phyloP scores from a whole-genome alignment of 78 protist species.

The Dictyostelium firmibasis region DNA sequence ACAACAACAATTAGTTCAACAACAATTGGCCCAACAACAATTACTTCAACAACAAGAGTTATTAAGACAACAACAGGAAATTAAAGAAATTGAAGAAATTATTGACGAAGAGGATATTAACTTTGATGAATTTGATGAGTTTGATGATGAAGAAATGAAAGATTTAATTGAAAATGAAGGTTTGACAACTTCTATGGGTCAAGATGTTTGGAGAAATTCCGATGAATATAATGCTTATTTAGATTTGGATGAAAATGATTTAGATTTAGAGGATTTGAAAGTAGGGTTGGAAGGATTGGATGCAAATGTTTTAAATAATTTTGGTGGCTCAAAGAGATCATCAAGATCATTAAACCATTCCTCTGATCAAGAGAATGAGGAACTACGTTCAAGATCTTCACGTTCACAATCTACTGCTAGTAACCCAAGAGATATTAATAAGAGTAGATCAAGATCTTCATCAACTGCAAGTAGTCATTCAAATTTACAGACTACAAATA shows the following conservation, averaged over 20 bases:
- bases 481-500: not conserved
- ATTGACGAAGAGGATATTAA: not conserved
- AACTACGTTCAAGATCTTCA: not conserved
- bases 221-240: slow-evolving; percentile 74
- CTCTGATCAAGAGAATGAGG: not conserved
- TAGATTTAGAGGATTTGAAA: slow-evolving; percentile 49
- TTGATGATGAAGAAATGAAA: slow-evolving; percentile 49
- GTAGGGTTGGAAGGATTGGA: slow-evolving; percentile 58
- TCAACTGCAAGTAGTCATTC: not conserved
- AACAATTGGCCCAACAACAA: not conserved
- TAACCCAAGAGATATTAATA: not conserved
- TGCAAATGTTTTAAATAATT: slow-evolving; percentile 15
- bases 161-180: slow-evolving; percentile 17
- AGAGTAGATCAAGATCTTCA: not conserved
- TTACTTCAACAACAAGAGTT: not conserved
- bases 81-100: not conserved
- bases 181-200: not conserved
- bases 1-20: not conserved
- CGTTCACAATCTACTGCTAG: not conserved
- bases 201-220: slow-evolving; percentile 40
- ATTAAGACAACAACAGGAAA: not conserved
- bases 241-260: slow-evolving; percentile 49
- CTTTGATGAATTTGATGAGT: slow-evolving; percentile 45
- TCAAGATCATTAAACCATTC: slow-evolving; percentile 8
- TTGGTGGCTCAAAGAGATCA: not conserved